Conservation (phyloP, 2,329 filamentous ascomycete genomes). For the Monilinia polystroma region DNA sequence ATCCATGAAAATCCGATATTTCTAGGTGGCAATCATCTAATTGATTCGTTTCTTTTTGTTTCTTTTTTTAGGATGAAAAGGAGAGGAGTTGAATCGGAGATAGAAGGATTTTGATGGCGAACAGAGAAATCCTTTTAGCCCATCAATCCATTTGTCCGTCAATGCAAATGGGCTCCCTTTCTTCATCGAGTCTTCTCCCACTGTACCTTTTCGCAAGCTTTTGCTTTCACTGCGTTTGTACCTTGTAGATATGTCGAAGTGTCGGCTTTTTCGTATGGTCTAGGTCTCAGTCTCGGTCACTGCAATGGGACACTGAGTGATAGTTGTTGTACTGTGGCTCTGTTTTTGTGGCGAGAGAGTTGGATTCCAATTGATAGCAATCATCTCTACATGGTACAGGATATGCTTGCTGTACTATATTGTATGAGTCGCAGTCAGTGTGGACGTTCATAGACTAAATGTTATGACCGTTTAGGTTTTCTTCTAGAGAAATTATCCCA, state of each 20-base stretch:
- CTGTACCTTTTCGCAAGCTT: neutral
- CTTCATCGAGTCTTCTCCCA: neutral
- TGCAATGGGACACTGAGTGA: slow-evolving; percentile 6
- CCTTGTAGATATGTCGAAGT: slow-evolving; percentile 2
- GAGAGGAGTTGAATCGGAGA: neutral
- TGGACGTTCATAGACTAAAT: neutral
- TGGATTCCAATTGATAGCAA: neutral
- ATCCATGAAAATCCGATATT: slow-evolving; percentile 9
- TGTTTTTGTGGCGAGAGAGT: neutral
- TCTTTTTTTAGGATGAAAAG: slow-evolving; percentile 4
- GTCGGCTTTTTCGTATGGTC: neutral
- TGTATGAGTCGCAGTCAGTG: neutral
- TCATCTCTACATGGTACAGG: neutral
- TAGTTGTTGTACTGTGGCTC: neutral
- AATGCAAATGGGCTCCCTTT: neutral
- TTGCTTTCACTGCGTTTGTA: neutral
- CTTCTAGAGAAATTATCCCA: neutral
- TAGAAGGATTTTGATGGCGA: neutral
- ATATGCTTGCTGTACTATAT: neutral
- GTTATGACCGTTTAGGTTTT: neutral
- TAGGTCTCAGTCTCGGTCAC: slow-evolving; percentile 1
- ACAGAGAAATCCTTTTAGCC: neutral
- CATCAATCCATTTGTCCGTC: neutral
- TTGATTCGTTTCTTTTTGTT: neutral
- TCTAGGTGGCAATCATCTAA: neutral